Conservation (phyloP, 768 basidiomycete genomes). For the Heimioporus sp. region DNA sequence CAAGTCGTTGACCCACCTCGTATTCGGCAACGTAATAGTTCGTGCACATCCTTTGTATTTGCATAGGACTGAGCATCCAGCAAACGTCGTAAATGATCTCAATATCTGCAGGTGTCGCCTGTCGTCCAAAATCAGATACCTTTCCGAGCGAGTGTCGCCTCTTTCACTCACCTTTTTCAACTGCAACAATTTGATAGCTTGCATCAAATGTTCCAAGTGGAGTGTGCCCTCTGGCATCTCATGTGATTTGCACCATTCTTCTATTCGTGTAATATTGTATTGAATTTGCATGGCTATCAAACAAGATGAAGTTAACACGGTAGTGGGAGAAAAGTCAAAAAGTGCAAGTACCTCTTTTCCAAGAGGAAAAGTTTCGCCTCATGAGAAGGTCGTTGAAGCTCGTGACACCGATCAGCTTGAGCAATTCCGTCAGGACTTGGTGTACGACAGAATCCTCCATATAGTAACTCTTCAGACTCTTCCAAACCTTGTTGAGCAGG, state of each 20-base stretch:
- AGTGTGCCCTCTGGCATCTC: slow-evolving; percentile 99
- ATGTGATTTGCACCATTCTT: slow-evolving; percentile 99
- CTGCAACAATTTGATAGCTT: slow-evolving; percentile 97
- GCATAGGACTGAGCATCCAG: slow-evolving; percentile 99
- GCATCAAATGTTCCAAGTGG: slow-evolving; percentile 98
- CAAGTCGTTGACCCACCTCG: slow-evolving; percentile 57
- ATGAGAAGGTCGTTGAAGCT: slow-evolving; percentile 98
- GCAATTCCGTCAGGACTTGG: slow-evolving; percentile 90
- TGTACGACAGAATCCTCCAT: slow-evolving; percentile 97
- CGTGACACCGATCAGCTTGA: slow-evolving; percentile 94
- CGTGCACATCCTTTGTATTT: slow-evolving; percentile 98
- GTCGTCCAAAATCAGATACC: slow-evolving; percentile 6
- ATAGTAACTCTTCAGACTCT: slow-evolving; percentile 96
- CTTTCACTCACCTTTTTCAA: slow-evolving; percentile 81
- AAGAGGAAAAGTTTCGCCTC: slow-evolving; percentile 98
- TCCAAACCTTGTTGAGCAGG: slow-evolving; percentile 96
- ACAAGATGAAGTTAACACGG: neutral
- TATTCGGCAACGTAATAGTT: slow-evolving; percentile 99
- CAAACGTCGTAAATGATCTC: slow-evolving; percentile 99
- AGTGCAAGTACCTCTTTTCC: slow-evolving; percentile 83
- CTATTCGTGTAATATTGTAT: slow-evolving; percentile 96
- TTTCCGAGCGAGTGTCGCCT: neutral
- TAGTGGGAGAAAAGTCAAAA: neutral
- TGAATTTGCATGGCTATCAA: slow-evolving; percentile 97
- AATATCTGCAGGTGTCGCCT: slow-evolving; percentile 93